These are phyloP conservation scores for Phlebiopsis gigantea DNA, from an alignment of 768 basidiomycete genomes.

Conservation along the genomic window DNA sequence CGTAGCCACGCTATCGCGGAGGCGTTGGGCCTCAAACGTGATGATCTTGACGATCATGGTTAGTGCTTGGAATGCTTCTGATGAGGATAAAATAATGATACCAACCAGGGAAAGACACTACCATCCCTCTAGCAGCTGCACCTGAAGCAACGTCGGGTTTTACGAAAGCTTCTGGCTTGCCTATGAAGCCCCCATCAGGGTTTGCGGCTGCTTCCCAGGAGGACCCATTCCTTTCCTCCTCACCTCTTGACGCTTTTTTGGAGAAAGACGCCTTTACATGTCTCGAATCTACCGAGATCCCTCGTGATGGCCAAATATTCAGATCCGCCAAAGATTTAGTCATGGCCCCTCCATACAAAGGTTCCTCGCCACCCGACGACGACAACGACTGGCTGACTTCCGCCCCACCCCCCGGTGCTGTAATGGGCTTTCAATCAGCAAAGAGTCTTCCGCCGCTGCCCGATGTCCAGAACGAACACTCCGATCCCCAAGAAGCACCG, in stretches of 20 bases:
- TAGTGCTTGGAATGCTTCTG: too few relatives aligned
- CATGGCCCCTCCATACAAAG: neutral
- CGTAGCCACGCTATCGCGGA: neutral
- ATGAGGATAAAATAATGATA: neutral
- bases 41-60: neutral
- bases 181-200: neutral
- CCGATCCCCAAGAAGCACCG: neutral
- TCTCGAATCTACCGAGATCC: slow-evolving; percentile 4
- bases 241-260: slow-evolving; percentile 9
- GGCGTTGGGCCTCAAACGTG: neutral
- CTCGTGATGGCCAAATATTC: slow-evolving; percentile 4
- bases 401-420: neutral
- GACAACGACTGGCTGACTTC: slow-evolving; percentile 12
- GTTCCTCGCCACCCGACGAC: too few relatives aligned
- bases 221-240: slow-evolving; percentile 1
- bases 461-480: neutral
- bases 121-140: neutral
- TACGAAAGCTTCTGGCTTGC: neutral
- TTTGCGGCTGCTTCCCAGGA: neutral
- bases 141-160: neutral
- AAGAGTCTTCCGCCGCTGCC: neutral
- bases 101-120: neutral
- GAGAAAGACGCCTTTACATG: slow-evolving; percentile 4
- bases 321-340: slow-evolving; percentile 7
- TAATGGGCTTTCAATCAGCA: slow-evolving; percentile 14